These are phyloP conservation scores for Gyromitra esculenta DNA, from an alignment of 2,329 filamentous ascomycete species.

Conservation along the genomic window DNA sequence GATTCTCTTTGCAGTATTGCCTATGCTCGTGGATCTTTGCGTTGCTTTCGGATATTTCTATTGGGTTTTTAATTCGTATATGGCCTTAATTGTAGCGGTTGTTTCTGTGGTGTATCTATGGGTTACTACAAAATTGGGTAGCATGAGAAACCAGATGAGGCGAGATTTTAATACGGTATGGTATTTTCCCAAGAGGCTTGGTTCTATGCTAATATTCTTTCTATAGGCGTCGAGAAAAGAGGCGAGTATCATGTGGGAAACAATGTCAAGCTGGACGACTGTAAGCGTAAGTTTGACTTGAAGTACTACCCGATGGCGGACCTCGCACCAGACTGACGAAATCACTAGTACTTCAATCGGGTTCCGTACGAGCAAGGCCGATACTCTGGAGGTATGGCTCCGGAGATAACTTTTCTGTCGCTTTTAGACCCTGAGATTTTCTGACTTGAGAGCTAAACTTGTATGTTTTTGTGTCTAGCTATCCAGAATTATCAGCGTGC, in stretches of 20 bases:
- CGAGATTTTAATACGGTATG: conserved; percentile 59
- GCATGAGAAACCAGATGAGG: conserved; percentile 58
- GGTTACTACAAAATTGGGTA: conserved; percentile 62
- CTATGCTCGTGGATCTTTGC: conserved; percentile 71
- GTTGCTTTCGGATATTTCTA: conserved; percentile 71
- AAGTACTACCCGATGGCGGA: neutral
- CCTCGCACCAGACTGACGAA: neutral
- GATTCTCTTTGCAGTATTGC: conserved; percentile 69
- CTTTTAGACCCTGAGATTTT: conserved; percentile 44
- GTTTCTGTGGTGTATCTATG: conserved; percentile 67
- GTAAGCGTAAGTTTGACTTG: conserved; percentile 59
- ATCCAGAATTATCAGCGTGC: conserved; percentile 61
- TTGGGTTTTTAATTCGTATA: conserved; percentile 71
- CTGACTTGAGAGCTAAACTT: conserved; percentile 29
- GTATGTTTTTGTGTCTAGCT: conserved; percentile 53
- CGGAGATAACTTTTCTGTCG: conserved; percentile 58
- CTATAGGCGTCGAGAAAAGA: conserved; percentile 60
- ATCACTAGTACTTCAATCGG: conserved; percentile 67
- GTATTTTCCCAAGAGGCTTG: conserved; percentile 29
- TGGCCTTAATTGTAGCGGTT: conserved; percentile 65
- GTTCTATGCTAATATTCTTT: conserved; percentile 11
- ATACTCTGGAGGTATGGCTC: conserved; percentile 61
- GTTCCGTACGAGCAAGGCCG: conserved; percentile 66
- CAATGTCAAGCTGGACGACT: conserved; percentile 61
- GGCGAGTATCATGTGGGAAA: conserved; percentile 60